A percentile compares a stretch with the other conserved stretches of the same genome.
These are phyloP conservation scores for Ramalina intermedia DNA, from an alignment of 495 filamentous ascomycete genomes.

Conservation along the genomic window DNA sequence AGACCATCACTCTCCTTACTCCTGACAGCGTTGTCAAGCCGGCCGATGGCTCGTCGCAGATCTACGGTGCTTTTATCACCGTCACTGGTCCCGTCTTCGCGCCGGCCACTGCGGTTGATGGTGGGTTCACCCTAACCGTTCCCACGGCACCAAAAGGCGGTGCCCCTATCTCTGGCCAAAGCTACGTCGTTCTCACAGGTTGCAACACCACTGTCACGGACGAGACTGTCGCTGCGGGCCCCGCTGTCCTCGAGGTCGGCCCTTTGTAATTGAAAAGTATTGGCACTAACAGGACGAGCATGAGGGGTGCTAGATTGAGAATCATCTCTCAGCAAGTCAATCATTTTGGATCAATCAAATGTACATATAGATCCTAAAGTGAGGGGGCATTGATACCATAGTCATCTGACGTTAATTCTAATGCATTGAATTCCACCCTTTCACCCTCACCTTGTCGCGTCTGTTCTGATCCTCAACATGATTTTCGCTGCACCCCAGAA, in stretches of 20 bases:
- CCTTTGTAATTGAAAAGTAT: not conserved
- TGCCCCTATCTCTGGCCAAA: conserved; percentile 21
- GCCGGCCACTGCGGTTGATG: conserved; percentile 13
- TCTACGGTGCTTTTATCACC: conserved; percentile 25
- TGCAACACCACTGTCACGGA: conserved; percentile 17
- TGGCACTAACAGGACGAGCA: not conserved
- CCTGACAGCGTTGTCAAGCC: conserved; percentile 12
- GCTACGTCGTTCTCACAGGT: conserved; percentile 24
- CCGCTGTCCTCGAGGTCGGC: conserved; percentile 14
- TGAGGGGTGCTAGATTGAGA: not conserved
- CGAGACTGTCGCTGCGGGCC: conserved; percentile 16
- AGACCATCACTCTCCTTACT: conserved; percentile 14
- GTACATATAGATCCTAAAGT: not conserved
- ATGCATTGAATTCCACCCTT: no score
- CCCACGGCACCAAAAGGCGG: conserved; percentile 17
- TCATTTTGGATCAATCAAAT: no score
- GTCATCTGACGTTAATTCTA: no score
- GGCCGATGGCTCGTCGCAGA: conserved; percentile 12
- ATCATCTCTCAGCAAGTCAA: no score
- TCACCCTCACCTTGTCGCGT: no score
- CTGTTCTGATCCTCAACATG: no score
- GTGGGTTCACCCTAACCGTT: conserved; percentile 24
- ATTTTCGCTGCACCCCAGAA: no score
- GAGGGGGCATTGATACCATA: not conserved
- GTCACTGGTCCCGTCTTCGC: conserved; percentile 25